These are phyloP conservation scores for Vigna reflexopilosa DNA, from an alignment of 306 rosid species.

Conservation along the genomic window DNA sequence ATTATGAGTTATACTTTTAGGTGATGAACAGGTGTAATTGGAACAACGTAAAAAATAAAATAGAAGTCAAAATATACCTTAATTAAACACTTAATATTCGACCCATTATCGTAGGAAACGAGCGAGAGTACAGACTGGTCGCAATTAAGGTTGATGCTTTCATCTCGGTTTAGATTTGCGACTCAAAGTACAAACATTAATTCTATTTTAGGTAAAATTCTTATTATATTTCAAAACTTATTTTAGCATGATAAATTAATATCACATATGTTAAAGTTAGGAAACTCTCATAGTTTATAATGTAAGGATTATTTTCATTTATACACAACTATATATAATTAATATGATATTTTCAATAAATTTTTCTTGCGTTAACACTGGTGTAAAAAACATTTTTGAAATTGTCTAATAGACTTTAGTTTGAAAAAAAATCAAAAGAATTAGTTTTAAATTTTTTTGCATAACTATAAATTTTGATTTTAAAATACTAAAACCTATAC, in stretches of 20 bases:
- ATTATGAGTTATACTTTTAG: slow-evolving; percentile 29
- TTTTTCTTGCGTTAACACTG: too few relatives aligned
- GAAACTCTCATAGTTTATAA: too few relatives aligned
- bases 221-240: neutral
- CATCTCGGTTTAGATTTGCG: neutral
- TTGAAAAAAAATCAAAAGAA: too few relatives aligned
- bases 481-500: too few relatives aligned
- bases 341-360: too few relatives aligned
- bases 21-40: slow-evolving; percentile 40
- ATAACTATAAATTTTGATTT: too few relatives aligned
- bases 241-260: neutral
- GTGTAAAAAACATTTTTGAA: too few relatives aligned
- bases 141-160: slow-evolving; percentile 42
- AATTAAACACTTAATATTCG: slow-evolving; percentile 32
- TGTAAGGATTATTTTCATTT: too few relatives aligned
- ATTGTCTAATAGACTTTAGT: too few relatives aligned
- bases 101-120: slow-evolving; percentile 38
- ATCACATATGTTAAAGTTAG: neutral
- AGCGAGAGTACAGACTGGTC: slow-evolving; percentile 27
- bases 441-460: too few relatives aligned
- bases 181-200: neutral
- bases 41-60: neutral
- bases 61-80: slow-evolving; percentile 38
- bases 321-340: too few relatives aligned
- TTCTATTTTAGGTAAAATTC: neutral